These are phyloP conservation scores for Venustampulla echinocandica DNA, from an alignment of 495 filamentous ascomycete genomes.

Conservation along the genomic window DNA sequence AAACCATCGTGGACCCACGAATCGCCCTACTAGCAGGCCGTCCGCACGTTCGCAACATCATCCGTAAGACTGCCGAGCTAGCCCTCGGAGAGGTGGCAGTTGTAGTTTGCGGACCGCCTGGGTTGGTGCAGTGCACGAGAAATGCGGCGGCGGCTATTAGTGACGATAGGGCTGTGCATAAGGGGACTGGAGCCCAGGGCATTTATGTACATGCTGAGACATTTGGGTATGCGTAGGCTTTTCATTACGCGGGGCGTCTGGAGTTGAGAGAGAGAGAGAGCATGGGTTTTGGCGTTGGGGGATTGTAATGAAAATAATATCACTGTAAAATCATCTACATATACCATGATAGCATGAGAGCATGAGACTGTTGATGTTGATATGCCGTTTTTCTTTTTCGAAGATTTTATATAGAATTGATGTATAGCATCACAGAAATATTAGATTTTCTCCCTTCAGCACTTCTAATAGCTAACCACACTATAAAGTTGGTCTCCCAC, in stretches of 20 bases:
- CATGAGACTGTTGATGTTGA: no score
- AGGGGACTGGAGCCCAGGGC: slow-evolving; percentile 80
- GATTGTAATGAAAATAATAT: no score
- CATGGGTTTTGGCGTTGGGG: no score
- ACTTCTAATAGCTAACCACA: background rate
- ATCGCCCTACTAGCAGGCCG: slow-evolving; percentile 8
- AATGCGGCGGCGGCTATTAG: slow-evolving; percentile 60
- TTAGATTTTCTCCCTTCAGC: background rate
- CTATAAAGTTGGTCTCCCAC: no score
- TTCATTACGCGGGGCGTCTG: no score
- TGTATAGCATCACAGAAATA: no score
- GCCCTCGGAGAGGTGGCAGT: slow-evolving; percentile 43
- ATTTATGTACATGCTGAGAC: slow-evolving; percentile 41
- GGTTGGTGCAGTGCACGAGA: slow-evolving; percentile 55
- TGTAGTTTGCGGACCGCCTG: slow-evolving; percentile 68
- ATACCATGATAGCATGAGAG: no score
- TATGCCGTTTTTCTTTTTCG: no score
- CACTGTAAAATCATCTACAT: no score
- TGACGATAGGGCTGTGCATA: slow-evolving; percentile 82
- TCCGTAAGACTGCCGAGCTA: slow-evolving; percentile 22
- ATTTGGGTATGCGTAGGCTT: slow-evolving; percentile 30
- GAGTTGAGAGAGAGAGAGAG: no score
- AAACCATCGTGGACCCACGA: background rate
- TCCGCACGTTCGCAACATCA: slow-evolving; percentile 14
- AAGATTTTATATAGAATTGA: no score